Percentiles rank a stretch among this genome's conserved stretches.
Evolutionary conservation across 169 alveolate species (phyloP).

Genomic region (Eimeria praecox): DNA sequence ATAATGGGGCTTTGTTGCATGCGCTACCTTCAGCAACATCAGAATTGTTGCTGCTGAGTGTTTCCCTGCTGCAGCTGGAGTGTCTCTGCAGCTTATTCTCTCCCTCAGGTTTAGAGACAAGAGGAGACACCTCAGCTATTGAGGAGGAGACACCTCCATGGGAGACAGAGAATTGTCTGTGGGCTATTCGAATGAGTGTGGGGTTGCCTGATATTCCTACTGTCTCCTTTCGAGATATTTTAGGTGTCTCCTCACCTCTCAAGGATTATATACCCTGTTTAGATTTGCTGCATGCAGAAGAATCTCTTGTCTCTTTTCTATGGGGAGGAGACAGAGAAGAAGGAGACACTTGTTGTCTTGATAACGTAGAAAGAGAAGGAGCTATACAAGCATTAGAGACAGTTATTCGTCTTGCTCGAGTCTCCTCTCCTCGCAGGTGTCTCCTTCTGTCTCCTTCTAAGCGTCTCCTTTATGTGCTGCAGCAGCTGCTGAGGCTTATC

Average conservation of each 20-base stretch:
- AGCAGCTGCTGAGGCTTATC: constrained; percentile 29
- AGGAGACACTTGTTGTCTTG: not conserved
- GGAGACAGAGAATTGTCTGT: not conserved
- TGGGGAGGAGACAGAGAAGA: not conserved
- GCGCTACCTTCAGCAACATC: constrained; percentile 47
- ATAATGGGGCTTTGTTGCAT: not conserved
- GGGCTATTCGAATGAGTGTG: constrained; percentile 58
- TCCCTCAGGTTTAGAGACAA: not conserved
- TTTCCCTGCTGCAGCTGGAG: constrained; percentile 52
- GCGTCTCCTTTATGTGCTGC: constrained; percentile 38
- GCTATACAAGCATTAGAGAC: not conserved
- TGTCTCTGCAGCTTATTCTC: not conserved
- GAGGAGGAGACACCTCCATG: not conserved
- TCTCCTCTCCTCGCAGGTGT: not conserved
- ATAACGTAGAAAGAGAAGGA: not conserved
- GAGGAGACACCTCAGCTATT: not conserved
- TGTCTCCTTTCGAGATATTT: not conserved
- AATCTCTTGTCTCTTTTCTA: not conserved
- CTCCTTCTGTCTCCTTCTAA: not conserved
- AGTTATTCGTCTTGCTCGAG: not conserved
- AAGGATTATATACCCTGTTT: not conserved
- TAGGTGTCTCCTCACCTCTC: not conserved
- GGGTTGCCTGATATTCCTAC: constrained; percentile 24
- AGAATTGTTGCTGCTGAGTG: constrained; percentile 1
- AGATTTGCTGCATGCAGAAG: constrained; percentile 30